Percentiles rank a stretch among this genome's conserved stretches.
phyloP scores from a whole-genome alignment of 352 stramenopile genomes.

The Pythium rishiriense region DNA sequence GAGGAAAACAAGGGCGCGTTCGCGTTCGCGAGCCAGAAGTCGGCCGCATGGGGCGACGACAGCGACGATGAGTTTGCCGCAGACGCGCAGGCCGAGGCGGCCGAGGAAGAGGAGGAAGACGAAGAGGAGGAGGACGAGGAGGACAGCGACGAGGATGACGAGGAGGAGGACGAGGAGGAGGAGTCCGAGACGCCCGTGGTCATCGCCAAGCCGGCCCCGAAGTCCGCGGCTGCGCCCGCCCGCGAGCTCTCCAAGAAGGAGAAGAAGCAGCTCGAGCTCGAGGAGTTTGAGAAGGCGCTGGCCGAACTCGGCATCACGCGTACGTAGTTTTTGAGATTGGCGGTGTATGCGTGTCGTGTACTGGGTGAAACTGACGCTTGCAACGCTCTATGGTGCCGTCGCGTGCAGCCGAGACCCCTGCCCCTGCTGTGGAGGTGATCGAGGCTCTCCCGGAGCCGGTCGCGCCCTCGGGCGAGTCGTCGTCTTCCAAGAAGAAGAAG shows the following conservation, averaged over 20 bases:
- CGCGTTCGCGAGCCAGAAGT: slow-evolving; percentile 73
- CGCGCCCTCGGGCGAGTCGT: slow-evolving; percentile 26
- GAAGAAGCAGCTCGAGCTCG: slow-evolving; percentile 76
- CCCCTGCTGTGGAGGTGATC: slow-evolving; percentile 5
- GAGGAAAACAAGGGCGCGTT: slow-evolving; percentile 57
- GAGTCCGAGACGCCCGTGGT: slow-evolving; percentile 15
- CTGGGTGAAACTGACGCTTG: background rate
- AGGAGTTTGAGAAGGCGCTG: slow-evolving; percentile 70
- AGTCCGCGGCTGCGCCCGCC: slow-evolving; percentile 32
- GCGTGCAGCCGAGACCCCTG: slow-evolving; percentile 10
- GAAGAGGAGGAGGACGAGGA: slow-evolving; percentile 46
- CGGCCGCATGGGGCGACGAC: slow-evolving; percentile 66
- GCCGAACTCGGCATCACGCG: slow-evolving; percentile 64
- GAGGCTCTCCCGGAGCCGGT: slow-evolving; percentile 8
- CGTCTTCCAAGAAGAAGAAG: slow-evolving; percentile 40
- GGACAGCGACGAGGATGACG: slow-evolving; percentile 32
- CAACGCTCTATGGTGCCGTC: background rate
- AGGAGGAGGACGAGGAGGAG: slow-evolving; percentile 56
- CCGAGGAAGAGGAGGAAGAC: slow-evolving; percentile 32
- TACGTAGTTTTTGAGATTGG: slow-evolving; percentile 13
- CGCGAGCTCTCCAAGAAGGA: slow-evolving; percentile 78
- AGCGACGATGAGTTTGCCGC: slow-evolving; percentile 70
- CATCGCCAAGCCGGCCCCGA: slow-evolving; percentile 29
- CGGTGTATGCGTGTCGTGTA: background rate
- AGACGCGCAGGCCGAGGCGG: slow-evolving; percentile 20